Conservation (phyloP, 371 early-diverging fungal genomes). For the Zopfochytrium polystomum region DNA sequence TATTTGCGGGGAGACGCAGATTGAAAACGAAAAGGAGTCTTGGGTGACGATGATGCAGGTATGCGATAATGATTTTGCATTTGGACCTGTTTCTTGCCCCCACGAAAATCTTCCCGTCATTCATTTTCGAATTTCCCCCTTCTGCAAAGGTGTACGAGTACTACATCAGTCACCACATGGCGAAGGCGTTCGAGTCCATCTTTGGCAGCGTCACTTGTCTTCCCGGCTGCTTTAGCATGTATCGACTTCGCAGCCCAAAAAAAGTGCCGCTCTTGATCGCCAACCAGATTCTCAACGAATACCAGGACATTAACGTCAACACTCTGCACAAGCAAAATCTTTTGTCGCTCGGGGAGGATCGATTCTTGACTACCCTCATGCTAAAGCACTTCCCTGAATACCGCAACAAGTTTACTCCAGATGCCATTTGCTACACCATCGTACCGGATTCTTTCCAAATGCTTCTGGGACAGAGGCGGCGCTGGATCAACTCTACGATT, state of each 20-base stretch:
- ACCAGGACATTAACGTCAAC: constrained; percentile 91
- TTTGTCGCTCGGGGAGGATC: constrained; percentile 55
- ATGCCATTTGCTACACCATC: constrained; percentile 92
- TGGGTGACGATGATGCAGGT: constrained; percentile 93
- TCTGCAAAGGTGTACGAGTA: constrained; percentile 79
- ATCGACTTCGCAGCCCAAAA: constrained; percentile 72
- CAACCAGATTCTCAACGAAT: constrained; percentile 85
- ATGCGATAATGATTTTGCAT: constrained; percentile 76
- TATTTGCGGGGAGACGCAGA: constrained; percentile 88
- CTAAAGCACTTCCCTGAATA: constrained; percentile 96
- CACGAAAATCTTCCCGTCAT: no score
- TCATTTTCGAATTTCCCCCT: constrained; percentile 76
- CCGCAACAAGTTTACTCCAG: constrained; percentile 94
- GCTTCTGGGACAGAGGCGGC: constrained; percentile 79
- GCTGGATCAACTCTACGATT: constrained; percentile 99
- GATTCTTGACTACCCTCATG: constrained; percentile 88
- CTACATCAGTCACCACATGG: constrained; percentile 96
- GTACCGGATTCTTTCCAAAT: constrained; percentile 95
- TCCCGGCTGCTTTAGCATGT: constrained; percentile 73
- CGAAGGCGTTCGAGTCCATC: constrained; percentile 97
- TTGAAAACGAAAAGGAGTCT: constrained; percentile 82
- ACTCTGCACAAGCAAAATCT: constrained; percentile 92
- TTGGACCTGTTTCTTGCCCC: constrained; percentile 89
- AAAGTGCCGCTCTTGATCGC: constrained; percentile 87
- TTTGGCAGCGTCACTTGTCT: constrained; percentile 84